Percentiles rank a stretch among this genome's conserved stretches.
Conservation (phyloP, 108 stramenopile species). For the Parmales sp. region DNA sequence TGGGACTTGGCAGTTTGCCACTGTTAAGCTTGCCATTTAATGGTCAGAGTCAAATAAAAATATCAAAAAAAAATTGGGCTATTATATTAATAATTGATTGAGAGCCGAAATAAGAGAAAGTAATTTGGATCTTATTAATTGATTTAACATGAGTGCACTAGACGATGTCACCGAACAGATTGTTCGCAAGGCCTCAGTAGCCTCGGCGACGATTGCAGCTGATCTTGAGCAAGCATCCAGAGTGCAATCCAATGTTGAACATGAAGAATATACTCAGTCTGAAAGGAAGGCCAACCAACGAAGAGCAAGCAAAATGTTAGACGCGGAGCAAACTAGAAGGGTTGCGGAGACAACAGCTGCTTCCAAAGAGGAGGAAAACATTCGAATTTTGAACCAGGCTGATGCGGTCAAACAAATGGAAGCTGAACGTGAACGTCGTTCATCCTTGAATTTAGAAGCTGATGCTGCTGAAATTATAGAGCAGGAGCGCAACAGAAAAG, state of each 20-base stretch:
- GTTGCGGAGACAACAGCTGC: background rate
- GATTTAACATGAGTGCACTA: no score
- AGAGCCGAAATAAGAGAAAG: no score
- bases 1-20: no score
- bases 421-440: background rate
- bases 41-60: no score
- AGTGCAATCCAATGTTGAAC: background rate
- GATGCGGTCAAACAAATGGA: background rate
- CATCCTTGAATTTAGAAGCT: background rate
- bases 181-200: background rate
- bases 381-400: background rate
- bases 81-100: no score
- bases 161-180: no score
- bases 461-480: background rate
- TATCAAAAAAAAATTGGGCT: no score
- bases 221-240: background rate
- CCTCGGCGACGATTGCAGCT: background rate
- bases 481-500: background rate
- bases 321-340: background rate
- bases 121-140: no score
- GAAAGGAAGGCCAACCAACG: background rate
- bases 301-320: background rate
- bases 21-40: no score
- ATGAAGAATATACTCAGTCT: background rate
- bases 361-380: background rate